phyloP scores from a whole-genome alignment of 768 basidiomycete species.

The Coprinopsis marcescibilis region DNA sequence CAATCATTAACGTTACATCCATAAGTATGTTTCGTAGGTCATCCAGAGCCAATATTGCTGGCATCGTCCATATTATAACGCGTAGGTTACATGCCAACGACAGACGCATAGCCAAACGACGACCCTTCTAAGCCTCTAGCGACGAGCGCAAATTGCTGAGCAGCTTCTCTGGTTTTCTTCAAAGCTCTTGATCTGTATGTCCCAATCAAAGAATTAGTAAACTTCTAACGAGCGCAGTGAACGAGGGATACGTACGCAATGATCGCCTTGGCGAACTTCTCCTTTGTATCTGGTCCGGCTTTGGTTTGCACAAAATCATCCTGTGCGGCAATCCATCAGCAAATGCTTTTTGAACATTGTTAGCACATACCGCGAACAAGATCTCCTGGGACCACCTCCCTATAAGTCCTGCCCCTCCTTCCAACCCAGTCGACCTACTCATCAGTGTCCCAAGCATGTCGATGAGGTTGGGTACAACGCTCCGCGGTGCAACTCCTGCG shows the following conservation, averaged over 20 bases:
- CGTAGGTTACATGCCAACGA: slow-evolving; percentile 17
- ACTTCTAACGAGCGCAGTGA: background rate
- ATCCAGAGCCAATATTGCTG: too few relatives aligned
- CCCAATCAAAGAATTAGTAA: slow-evolving; percentile 1
- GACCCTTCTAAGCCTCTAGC: slow-evolving; percentile 82
- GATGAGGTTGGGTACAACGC: slow-evolving; percentile 76
- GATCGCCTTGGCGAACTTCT: slow-evolving; percentile 68
- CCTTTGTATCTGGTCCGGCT: slow-evolving; percentile 71
- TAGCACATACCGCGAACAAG: slow-evolving; percentile 50
- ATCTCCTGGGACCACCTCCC: slow-evolving; percentile 69
- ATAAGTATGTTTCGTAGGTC: too few relatives aligned
- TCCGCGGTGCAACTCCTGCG: slow-evolving; percentile 79
- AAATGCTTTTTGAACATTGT: background rate
- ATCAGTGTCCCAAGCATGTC: slow-evolving; percentile 72
- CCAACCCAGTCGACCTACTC: slow-evolving; percentile 36
- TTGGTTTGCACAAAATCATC: slow-evolving; percentile 69
- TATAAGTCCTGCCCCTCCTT: slow-evolving; percentile 29
- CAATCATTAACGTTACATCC: too few relatives aligned
- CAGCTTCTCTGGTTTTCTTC: slow-evolving; percentile 73
- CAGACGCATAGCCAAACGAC: slow-evolving; percentile 77
- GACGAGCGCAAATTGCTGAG: slow-evolving; percentile 82
- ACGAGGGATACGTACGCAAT: slow-evolving; percentile 42
- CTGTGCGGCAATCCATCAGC: slow-evolving; percentile 27
- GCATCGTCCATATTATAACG: too few relatives aligned
- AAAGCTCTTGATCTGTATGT: slow-evolving; percentile 57